Conservation (phyloP, 129 eudicot genomes). For the Solidago caesia region DNA sequence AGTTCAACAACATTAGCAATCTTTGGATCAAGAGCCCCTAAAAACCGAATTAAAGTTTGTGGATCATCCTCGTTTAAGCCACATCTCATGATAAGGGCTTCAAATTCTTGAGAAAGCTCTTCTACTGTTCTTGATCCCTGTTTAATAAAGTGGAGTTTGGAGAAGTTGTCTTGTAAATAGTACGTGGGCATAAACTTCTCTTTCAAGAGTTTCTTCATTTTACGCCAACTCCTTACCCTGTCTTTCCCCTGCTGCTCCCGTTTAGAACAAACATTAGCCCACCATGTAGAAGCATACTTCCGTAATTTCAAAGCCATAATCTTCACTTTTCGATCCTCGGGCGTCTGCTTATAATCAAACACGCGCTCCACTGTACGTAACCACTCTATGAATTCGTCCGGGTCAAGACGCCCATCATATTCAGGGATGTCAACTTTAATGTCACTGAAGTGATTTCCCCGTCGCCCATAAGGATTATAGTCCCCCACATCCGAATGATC, state of each 20-base stretch:
- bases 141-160: too few species aligned
- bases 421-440: not conserved
- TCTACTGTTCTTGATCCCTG: too few species aligned
- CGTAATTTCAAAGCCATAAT: not conserved
- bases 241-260: not conserved
- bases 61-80: too few species aligned
- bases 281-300: not conserved
- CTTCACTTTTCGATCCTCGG: not conserved
- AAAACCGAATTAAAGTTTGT: too few species aligned
- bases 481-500: too few species aligned
- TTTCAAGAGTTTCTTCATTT: not conserved
- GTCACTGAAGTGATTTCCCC: too few species aligned
- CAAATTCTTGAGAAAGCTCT: too few species aligned
- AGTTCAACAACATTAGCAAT: too few species aligned
- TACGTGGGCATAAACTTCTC: not conserved
- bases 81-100: too few species aligned
- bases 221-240: not conserved
- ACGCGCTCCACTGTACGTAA: not conserved
- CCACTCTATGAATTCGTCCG: not conserved
- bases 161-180: too few species aligned
- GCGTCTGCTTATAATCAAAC: not conserved
- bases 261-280: not conserved
- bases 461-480: too few species aligned
- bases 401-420: not conserved
- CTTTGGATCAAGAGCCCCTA: too few species aligned